These are phyloP conservation scores for Sporothrix inflata DNA, from an alignment of 2,329 filamentous ascomycete species.

Conservation along the genomic window DNA sequence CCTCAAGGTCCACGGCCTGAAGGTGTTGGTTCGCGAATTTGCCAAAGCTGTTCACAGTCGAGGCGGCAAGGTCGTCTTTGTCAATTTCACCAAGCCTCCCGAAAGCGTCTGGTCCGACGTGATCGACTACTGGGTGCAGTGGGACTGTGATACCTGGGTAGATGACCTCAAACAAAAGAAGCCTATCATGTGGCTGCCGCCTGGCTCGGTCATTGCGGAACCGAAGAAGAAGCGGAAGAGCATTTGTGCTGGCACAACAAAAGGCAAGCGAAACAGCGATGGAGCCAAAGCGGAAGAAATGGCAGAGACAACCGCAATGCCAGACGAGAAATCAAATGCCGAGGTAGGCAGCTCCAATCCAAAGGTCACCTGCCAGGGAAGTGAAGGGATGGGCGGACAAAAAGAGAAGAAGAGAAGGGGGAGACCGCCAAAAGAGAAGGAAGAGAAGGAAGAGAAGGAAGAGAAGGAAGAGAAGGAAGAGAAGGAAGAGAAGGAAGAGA, in stretches of 20 bases:
- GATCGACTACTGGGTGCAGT: conserved; percentile 74
- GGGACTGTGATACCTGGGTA: conserved; percentile 77
- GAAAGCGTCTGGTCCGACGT: conserved; percentile 74
- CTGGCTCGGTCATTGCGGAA: conserved; percentile 45
- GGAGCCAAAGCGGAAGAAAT: background rate
- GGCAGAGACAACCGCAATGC: background rate
- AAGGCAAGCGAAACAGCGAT: background rate
- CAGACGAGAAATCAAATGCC: background rate
- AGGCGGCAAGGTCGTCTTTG: conserved; percentile 71
- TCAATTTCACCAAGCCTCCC: conserved; percentile 72
- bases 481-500: no score
- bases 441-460: no score
- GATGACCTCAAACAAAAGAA: conserved; percentile 62
- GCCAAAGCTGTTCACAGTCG: conserved; percentile 70
- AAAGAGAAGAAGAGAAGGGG: background rate
- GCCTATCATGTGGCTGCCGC: conserved; percentile 62
- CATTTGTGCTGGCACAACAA: conserved; percentile 36
- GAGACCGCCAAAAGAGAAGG: background rate
- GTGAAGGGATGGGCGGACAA: background rate
- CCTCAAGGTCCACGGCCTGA: conserved; percentile 70
- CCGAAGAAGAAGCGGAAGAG: conserved; percentile 44
- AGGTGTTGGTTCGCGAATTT: conserved; percentile 71
- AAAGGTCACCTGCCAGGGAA: background rate
- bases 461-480: no score
- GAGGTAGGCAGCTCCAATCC: background rate